phyloP scores from a whole-genome alignment of 371 early-diverging fungal species.

The Mucor circinelloides region DNA sequence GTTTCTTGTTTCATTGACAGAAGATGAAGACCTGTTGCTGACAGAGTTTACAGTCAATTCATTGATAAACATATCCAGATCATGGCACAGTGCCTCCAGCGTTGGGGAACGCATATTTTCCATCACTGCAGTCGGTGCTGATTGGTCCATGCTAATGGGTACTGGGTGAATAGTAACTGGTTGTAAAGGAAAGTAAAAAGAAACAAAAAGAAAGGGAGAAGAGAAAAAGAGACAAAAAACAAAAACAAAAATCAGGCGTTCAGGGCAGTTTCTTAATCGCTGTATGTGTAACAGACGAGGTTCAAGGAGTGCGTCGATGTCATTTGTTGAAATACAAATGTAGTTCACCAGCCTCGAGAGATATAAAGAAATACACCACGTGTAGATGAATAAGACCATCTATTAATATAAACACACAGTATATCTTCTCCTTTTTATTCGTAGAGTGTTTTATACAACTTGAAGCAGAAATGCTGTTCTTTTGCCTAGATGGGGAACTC shows the following conservation, averaged over 20 bases:
- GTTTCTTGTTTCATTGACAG: neutral
- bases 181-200: neutral
- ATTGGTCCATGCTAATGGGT: constrained; percentile 1
- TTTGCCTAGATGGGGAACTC: neutral
- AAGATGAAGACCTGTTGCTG: neutral
- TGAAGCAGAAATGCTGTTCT: neutral
- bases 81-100: constrained; percentile 39
- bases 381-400: neutral
- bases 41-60: constrained; percentile 19
- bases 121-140: constrained; percentile 1
- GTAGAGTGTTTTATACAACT: neutral
- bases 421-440: neutral
- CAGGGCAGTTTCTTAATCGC: constrained; percentile 1
- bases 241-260: neutral
- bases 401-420: neutral
- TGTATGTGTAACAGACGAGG: neutral
- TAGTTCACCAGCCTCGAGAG: neutral
- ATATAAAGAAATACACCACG: neutral
- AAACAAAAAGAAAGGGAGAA: neutral
- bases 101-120: constrained; percentile 23
- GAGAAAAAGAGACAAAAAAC: constrained; percentile 10
- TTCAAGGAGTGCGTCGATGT: constrained; percentile 2
- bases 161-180: neutral
- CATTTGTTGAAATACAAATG: neutral
- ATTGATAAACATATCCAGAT: constrained; percentile 40